Conservation (phyloP, 495 filamentous ascomycete species). For the Penicillium cinerascens region DNA sequence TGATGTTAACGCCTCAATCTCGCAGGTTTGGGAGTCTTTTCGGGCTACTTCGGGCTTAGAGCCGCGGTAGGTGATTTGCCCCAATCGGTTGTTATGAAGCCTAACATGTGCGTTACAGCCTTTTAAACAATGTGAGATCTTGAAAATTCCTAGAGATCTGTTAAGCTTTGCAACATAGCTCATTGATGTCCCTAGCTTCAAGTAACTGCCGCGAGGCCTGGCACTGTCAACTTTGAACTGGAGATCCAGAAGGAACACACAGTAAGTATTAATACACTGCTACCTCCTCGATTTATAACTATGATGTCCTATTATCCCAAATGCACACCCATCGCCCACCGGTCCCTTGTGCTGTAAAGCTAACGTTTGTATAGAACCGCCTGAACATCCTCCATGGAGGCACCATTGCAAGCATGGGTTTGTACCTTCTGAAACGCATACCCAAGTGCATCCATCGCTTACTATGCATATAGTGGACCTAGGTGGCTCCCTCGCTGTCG, state of each 20-base stretch:
- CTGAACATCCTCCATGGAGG: slow-evolving; percentile 90
- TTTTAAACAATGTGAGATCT: slow-evolving; percentile 37
- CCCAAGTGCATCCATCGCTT: neutral
- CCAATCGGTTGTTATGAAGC: too few relatives aligned
- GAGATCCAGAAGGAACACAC: slow-evolving; percentile 86
- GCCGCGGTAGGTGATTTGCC: slow-evolving; percentile 62
- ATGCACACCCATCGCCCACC: neutral
- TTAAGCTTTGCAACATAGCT: neutral
- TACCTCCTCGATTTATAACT: neutral
- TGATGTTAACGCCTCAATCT: neutral
- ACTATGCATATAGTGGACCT: slow-evolving; percentile 64
- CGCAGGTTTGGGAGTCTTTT: slow-evolving; percentile 77
- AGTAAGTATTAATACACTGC: slow-evolving; percentile 40
- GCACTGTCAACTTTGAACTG: slow-evolving; percentile 82
- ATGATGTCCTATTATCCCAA: neutral
- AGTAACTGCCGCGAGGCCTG: slow-evolving; percentile 70
- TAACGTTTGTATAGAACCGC: slow-evolving; percentile 61
- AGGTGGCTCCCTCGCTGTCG: slow-evolving; percentile 88
- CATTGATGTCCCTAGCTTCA: slow-evolving; percentile 54
- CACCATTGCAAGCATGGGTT: slow-evolving; percentile 89
- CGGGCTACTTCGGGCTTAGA: slow-evolving; percentile 80
- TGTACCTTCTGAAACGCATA: neutral
- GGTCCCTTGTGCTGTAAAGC: neutral
- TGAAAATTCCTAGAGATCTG: neutral
- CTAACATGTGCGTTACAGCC: too few relatives aligned